Percentiles rank a stretch among this genome's conserved stretches.
These are phyloP conservation scores for Pichia californica DNA, from an alignment of 805 yeast species.

Conservation along the genomic window DNA sequence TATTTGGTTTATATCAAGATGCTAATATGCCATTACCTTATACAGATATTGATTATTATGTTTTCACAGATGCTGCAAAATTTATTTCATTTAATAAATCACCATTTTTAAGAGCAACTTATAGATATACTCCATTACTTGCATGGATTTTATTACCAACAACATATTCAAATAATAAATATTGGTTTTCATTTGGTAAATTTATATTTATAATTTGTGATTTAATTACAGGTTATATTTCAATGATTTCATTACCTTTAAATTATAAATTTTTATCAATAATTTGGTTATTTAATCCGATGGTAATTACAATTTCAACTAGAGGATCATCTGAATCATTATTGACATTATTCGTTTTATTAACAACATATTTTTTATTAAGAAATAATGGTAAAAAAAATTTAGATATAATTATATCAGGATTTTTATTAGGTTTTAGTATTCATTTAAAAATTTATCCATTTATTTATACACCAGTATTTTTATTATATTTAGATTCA, in stretches of 20 bases:
- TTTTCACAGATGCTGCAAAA: slow-evolving; percentile 86
- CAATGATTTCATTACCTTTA: slow-evolving; percentile 26
- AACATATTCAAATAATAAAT: slow-evolving; percentile 18
- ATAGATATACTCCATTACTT: slow-evolving; percentile 85
- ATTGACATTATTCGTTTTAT: slow-evolving; percentile 68
- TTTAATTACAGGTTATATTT: slow-evolving; percentile 67
- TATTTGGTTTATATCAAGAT: slow-evolving; percentile 86
- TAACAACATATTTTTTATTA: slow-evolving; percentile 44
- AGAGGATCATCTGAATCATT: slow-evolving; percentile 93
- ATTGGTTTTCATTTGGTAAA: slow-evolving; percentile 69
- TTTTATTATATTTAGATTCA: slow-evolving; percentile 35
- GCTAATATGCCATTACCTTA: slow-evolving; percentile 69
- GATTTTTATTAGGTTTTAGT: slow-evolving; percentile 61
- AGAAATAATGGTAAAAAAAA: slow-evolving; percentile 10
- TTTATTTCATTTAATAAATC: slow-evolving; percentile 53
- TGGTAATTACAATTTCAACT: slow-evolving; percentile 89
- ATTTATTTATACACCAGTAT: slow-evolving; percentile 74
- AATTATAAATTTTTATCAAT: slow-evolving; percentile 14
- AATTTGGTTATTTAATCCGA: slow-evolving; percentile 87
- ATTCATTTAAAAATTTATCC: slow-evolving; percentile 93
- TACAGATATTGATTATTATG: slow-evolving; percentile 92
- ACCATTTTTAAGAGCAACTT: slow-evolving; percentile 83
- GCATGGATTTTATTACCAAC: slow-evolving; percentile 82
- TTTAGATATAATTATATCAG: slow-evolving; percentile 26
- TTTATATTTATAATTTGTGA: slow-evolving; percentile 71